phyloP scores from a whole-genome alignment of 768 basidiomycete species.

The Neoboletus subvelutipes region DNA sequence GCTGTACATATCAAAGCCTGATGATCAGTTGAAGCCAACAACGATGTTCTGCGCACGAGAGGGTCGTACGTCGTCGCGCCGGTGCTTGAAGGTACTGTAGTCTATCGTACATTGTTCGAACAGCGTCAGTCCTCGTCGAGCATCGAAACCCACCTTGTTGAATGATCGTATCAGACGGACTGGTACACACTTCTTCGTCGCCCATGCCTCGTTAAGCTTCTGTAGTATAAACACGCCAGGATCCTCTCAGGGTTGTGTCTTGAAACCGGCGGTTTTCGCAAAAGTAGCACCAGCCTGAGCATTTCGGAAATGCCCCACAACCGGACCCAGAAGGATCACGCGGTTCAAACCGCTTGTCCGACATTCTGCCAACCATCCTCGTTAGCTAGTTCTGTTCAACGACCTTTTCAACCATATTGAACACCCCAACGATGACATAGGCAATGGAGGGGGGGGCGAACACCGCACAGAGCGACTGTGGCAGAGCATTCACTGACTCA shows the following conservation, averaged over 20 bases:
- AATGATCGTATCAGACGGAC: neutral
- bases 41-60: too few relatives aligned
- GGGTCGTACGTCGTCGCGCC: neutral
- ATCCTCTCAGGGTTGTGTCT: neutral
- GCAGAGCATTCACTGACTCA: too few relatives aligned
- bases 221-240: neutral
- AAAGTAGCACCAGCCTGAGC: too few relatives aligned
- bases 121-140: neutral
- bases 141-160: neutral
- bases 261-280: neutral
- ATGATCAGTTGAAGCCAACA: neutral
- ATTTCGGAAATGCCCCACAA: too few relatives aligned
- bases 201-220: neutral
- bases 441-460: too few relatives aligned
- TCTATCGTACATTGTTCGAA: too few relatives aligned
- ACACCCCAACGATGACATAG: neutral
- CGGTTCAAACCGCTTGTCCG: neutral
- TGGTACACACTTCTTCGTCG: neutral
- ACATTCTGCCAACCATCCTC: neutral
- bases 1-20: neutral
- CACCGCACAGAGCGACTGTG: neutral
- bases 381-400: neutral
- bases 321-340: too few relatives aligned
- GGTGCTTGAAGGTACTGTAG: neutral
- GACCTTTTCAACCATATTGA: neutral